phyloP scores from a whole-genome alignment of 192 early-diverging fungal genomes.

The Coemansia sp. region DNA sequence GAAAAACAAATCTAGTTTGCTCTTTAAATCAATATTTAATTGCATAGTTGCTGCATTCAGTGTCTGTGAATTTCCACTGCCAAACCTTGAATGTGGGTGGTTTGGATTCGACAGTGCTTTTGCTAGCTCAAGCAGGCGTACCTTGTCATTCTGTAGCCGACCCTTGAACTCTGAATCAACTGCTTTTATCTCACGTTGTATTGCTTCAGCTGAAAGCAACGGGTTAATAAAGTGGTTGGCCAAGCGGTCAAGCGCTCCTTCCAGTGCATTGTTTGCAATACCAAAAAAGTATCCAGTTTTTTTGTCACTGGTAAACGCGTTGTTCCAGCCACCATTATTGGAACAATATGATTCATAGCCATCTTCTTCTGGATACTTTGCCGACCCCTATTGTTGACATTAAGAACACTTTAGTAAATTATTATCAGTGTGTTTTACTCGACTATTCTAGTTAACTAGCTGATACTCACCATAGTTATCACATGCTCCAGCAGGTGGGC shows the following conservation, averaged over 20 bases:
- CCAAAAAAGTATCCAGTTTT: conserved; percentile 7
- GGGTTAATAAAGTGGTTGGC: conserved; percentile 85
- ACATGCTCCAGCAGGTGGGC: conserved; percentile 76
- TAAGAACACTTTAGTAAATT: not conserved
- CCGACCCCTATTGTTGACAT: conserved; percentile 43
- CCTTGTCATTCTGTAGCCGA: conserved; percentile 66
- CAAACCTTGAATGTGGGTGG: conserved; percentile 81
- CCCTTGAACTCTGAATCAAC: conserved; percentile 94
- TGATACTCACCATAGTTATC: conserved; percentile 54
- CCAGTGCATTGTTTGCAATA: conserved; percentile 45
- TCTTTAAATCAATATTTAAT: conserved; percentile 69
- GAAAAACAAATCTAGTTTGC: conserved; percentile 80
- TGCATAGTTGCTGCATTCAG: conserved; percentile 53
- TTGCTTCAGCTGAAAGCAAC: conserved; percentile 75
- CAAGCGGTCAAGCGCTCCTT: conserved; percentile 64
- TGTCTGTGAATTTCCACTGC: conserved; percentile 80
- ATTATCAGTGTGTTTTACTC: not conserved
- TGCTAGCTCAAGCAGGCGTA: not conserved
- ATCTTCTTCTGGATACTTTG: conserved; percentile 52
- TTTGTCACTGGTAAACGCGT: no score
- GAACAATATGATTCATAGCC: no score
- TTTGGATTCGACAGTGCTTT: conserved; percentile 42
- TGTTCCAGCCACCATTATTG: no score
- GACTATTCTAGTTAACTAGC: not conserved
- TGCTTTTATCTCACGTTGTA: conserved; percentile 82